Evolutionary conservation across 1,284 basidiomycete genomes (phyloP).

Genomic region (Stereum hirsutum): DNA sequence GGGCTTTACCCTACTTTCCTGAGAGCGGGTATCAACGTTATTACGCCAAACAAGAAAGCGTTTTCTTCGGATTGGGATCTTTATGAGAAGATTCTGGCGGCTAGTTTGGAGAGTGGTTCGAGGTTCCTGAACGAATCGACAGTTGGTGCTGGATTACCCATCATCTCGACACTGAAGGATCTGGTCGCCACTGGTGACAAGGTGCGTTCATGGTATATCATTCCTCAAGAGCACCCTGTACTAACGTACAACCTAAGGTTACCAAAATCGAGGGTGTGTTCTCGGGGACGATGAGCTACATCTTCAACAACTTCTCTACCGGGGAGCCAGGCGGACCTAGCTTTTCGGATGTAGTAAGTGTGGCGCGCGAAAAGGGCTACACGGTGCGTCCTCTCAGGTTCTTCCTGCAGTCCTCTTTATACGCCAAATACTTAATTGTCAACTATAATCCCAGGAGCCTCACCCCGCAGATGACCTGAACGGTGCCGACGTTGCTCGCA

Average conservation of each 20-base stretch:
- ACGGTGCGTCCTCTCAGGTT: conserved; percentile 46
- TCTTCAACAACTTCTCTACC: conserved; percentile 95
- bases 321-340: conserved; percentile 46
- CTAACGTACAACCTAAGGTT: conserved; percentile 33
- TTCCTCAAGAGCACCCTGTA: not conserved
- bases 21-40: conserved; percentile 73
- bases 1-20: conserved; percentile 80
- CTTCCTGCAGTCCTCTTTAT: too few species aligned
- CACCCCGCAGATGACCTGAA: conserved; percentile 96
- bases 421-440: too few species aligned
- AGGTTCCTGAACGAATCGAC: conserved; percentile 87
- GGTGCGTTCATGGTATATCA: conserved; percentile 27
- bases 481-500: conserved; percentile 94
- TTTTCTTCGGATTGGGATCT: conserved; percentile 72
- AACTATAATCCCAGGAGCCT: conserved; percentile 61
- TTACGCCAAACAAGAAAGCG: conserved; percentile 98
- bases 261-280: conserved; percentile 82
- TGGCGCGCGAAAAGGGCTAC: conserved; percentile 90
- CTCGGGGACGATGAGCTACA: conserved; percentile 96
- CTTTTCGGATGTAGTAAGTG: conserved; percentile 86
- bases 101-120: conserved; percentile 46
- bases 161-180: conserved; percentile 89
- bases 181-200: conserved; percentile 89
- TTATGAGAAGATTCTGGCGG: conserved; percentile 63
- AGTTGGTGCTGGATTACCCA: conserved; percentile 92